Percentiles rank a stretch among this genome's conserved stretches.
Evolutionary conservation across 2,329 filamentous ascomycete species (phyloP).

Genomic region (Cryphonectria nitschkei): DNA sequence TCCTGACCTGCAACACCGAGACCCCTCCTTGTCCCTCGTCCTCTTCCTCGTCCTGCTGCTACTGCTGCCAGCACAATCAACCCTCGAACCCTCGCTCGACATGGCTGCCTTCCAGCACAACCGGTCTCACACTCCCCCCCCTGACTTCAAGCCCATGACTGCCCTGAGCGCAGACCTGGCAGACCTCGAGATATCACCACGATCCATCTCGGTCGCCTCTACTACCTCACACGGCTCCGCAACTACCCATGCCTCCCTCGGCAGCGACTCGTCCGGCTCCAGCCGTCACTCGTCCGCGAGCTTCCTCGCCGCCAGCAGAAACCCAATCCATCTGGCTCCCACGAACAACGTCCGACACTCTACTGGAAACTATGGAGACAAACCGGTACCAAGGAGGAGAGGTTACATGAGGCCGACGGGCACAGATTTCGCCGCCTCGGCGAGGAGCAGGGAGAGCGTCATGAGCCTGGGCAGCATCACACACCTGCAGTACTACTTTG

Average conservation of each 20-base stretch:
- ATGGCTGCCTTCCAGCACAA: constrained; percentile 44
- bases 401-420: constrained; percentile 88
- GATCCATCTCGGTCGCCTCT: constrained; percentile 66
- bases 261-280: constrained; percentile 52
- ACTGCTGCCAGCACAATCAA: neutral
- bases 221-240: constrained; percentile 60
- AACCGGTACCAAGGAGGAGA: constrained; percentile 57
- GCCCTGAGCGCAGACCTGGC: constrained; percentile 56
- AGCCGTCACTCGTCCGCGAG: constrained; percentile 69
- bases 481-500: constrained; percentile 98
- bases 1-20: neutral
- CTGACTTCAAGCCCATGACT: constrained; percentile 63
- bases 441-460: constrained; percentile 88
- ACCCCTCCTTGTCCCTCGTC: neutral
- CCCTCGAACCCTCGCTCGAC: constrained; percentile 22
- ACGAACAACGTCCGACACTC: constrained; percentile 46
- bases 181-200: constrained; percentile 56
- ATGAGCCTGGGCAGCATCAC: constrained; percentile 96
- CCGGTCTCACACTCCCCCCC: constrained; percentile 66
- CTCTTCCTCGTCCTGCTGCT: neutral
- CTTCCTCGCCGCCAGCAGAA: constrained; percentile 49
- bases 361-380: constrained; percentile 45
- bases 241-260: constrained; percentile 55
- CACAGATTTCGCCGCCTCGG: constrained; percentile 88
- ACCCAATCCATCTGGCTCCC: constrained; percentile 44